Conservation (phyloP, 2,329 filamentous ascomycete genomes). For the Penicillium italicum region DNA sequence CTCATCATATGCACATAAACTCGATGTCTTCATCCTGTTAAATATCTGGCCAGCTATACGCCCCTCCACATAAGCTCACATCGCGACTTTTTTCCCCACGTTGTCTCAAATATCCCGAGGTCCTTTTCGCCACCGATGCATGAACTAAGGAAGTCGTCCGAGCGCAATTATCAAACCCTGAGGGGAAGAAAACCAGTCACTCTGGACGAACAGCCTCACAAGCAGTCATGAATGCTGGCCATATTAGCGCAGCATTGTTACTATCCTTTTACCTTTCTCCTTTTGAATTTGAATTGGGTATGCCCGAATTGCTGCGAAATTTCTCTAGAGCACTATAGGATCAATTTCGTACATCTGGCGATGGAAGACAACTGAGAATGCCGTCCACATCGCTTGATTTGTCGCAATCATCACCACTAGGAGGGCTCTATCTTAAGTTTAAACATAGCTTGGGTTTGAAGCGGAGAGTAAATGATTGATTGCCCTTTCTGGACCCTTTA, state of each 20-base stretch:
- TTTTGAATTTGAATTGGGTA: conserved; percentile 3
- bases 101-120: conserved; percentile 13
- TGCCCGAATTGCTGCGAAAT: conserved; percentile 6
- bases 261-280: not conserved
- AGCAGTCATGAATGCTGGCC: conserved; percentile 21
- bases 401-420: not conserved
- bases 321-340: conserved; percentile 8
- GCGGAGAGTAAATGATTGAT: conserved; percentile 7
- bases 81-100: conserved; percentile 12
- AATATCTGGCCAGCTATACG: conserved; percentile 16
- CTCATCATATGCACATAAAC: conserved; percentile 14
- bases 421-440: not conserved
- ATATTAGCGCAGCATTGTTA: conserved; percentile 16
- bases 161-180: conserved; percentile 15
- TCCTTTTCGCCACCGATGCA: conserved; percentile 11
- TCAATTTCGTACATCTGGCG: conserved; percentile 19
- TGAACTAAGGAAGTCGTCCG: conserved; percentile 11
- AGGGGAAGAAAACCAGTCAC: conserved; percentile 12
- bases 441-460: not conserved
- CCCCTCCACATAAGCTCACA: not conserved
- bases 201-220: conserved; percentile 15
- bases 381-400: conserved; percentile 16
- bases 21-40: conserved; percentile 14
- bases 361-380: conserved; percentile 17
- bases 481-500: conserved; percentile 16